Percentiles rank a stretch among this genome's conserved stretches.
Conservation (phyloP, 257 asterid genomes). For the Solanum sparsipilum region DNA sequence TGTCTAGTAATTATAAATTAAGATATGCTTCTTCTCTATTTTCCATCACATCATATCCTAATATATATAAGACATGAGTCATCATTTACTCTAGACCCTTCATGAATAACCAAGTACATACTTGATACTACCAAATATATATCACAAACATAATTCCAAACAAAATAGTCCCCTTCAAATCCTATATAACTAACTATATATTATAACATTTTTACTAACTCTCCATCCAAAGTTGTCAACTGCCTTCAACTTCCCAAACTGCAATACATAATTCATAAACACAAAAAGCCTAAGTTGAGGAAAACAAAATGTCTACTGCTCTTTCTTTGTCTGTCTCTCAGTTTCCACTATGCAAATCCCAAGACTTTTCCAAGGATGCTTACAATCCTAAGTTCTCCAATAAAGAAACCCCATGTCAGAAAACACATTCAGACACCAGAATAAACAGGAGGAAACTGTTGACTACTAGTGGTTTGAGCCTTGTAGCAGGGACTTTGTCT, state of each 20-base stretch:
- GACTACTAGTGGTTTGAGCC: conserved; percentile 19
- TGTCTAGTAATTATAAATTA: neutral
- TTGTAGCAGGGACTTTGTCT: conserved; percentile 23
- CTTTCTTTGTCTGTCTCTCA: conserved; percentile 23
- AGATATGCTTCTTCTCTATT: neutral
- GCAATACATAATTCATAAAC: neutral
- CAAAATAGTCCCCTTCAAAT: neutral
- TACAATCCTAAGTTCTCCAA: neutral
- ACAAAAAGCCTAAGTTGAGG: neutral
- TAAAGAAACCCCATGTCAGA: conserved; percentile 6
- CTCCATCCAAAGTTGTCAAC: conserved; percentile 29
- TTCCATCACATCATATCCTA: neutral
- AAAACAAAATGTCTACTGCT: conserved; percentile 27
- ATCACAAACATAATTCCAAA: neutral
- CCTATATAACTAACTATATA: conserved; percentile 5
- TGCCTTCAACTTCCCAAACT: neutral
- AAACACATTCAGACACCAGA: conserved; percentile 9
- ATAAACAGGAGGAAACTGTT: conserved; percentile 30
- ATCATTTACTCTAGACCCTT: conserved; percentile 27
- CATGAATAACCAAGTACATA: conserved; percentile 12
- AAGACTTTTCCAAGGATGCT: conserved; percentile 25
- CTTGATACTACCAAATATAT: neutral
- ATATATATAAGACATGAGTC: neutral
- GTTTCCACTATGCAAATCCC: conserved; percentile 37
- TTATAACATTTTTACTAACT: neutral